Base-by-base conservation (phyloP, 805 yeast genomes). In the Candida takata region DNA sequence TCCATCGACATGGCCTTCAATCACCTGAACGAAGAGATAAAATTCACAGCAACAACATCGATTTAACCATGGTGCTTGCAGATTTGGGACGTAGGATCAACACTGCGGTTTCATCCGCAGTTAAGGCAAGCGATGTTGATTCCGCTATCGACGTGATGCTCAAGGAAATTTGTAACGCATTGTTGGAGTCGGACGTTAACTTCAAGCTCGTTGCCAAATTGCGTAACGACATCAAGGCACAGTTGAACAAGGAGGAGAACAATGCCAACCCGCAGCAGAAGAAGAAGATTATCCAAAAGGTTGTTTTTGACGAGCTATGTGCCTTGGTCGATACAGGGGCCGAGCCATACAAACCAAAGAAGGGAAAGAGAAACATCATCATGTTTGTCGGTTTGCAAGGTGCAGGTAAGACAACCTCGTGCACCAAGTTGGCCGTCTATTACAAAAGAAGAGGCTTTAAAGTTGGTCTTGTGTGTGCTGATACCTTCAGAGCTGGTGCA, bases 381-480 rank as follows among this genome's bases (percentile, higher is more conserved):
- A 92, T 92, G 98, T 84, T 92, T 70, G 98, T 92, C 40, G 98
- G 98, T 56, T 68, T 92, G 41, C 98, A 92, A 61, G 98, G 98
- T 66, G 92, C 97, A 10, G 98, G 98, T 72, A 92, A 92, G 59
- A 92, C 98, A 23, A 92, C 98, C 0, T 79, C 96, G 3, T 88
- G 97, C 76, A 92, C 98, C 2, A 92, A 92, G 52, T 68, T 90
- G 50, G 98, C 98, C 0, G 95, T 86, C 2, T 88, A 84, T 57
- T 92, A 92, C 58, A 90, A 87, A 54, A 76, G 88, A 54, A 70
- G 97, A 54, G 97, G 97, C 3, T 86, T 79, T 62, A 88, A 87
- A 57, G 95, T 86, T 31, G 97, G 97, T 35, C 68, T 92, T 55
- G 97, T 92, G 18, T 92, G 98, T 74, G 98, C 98, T 2, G 98